These are phyloP conservation scores for Betula pendula DNA, from an alignment of 306 rosid genomes.

Conservation along the genomic window DNA sequence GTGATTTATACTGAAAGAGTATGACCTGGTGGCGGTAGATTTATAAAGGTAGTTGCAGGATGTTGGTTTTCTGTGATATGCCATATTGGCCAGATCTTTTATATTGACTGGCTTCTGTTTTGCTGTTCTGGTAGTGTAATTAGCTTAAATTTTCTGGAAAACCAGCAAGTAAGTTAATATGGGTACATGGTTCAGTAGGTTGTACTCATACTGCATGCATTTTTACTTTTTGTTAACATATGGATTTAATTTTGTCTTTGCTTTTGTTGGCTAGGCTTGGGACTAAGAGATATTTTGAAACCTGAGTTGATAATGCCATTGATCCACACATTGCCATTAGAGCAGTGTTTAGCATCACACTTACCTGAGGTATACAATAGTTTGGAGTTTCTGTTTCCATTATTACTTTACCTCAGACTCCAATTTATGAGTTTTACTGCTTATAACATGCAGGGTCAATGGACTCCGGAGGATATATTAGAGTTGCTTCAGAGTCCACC, in stretches of 20 bases:
- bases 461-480: constrained; percentile 81
- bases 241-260: constrained; percentile 13
- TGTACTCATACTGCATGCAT: background rate
- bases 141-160: background rate
- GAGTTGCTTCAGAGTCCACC: constrained; percentile 95
- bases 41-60: background rate
- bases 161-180: background rate
- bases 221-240: constrained; percentile 8
- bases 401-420: background rate
- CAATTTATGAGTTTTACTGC: constrained; percentile 6
- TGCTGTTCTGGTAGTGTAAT: background rate
- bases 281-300: constrained; percentile 82
- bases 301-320: constrained; percentile 89
- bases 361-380: constrained; percentile 77
- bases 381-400: constrained; percentile 21
- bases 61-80: background rate
- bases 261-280: constrained; percentile 56
- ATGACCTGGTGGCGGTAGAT: too few relatives aligned
- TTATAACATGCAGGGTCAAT: constrained; percentile 58
- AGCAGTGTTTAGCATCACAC: constrained; percentile 71
- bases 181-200: background rate
- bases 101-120: background rate
- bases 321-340: constrained; percentile 69
- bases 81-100: background rate
- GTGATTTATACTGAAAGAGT: background rate